A percentile compares a stretch with the other conserved stretches of the same genome.
These are phyloP conservation scores for Podaxis sp. DNA, from an alignment of 768 basidiomycete species.

Conservation along the genomic window DNA sequence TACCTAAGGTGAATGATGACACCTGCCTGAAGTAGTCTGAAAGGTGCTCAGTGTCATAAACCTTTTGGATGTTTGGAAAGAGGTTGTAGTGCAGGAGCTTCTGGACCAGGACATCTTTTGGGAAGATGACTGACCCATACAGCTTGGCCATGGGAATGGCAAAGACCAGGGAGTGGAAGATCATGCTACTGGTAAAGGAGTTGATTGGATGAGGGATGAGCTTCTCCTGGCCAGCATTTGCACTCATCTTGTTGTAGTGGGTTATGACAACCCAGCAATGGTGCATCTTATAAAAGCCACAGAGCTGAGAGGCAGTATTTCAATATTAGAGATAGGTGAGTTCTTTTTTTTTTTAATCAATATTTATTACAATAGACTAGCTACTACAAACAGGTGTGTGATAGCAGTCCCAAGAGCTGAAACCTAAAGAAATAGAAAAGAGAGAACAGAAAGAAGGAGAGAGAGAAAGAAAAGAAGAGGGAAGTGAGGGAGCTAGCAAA, in stretches of 20 bases:
- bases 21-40: neutral
- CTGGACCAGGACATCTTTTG: neutral
- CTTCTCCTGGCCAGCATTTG: slow-evolving; percentile 19
- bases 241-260: slow-evolving; percentile 21
- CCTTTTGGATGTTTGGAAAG: neutral
- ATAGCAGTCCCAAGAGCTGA: no score
- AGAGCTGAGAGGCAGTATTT: neutral
- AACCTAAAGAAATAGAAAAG: no score
- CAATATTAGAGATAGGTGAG: neutral
- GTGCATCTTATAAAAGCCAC: neutral
- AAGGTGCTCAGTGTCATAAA: neutral
- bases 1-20: neutral
- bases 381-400: no score
- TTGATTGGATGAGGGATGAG: slow-evolving; percentile 29
- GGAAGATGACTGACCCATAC: neutral
- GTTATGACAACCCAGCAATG: neutral
- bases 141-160: neutral
- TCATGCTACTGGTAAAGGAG: slow-evolving; percentile 15
- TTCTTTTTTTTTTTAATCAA: no score
- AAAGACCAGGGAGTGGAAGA: neutral
- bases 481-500: no score
- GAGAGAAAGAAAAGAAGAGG: no score
- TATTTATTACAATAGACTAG: no score
- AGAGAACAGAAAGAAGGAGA: no score
- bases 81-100: neutral